Evolutionary conservation across 2,329 filamentous ascomycete species (phyloP), one percentile per base, ranked within the genome.

Genomic region (Trichoderma atroviride): DNA sequence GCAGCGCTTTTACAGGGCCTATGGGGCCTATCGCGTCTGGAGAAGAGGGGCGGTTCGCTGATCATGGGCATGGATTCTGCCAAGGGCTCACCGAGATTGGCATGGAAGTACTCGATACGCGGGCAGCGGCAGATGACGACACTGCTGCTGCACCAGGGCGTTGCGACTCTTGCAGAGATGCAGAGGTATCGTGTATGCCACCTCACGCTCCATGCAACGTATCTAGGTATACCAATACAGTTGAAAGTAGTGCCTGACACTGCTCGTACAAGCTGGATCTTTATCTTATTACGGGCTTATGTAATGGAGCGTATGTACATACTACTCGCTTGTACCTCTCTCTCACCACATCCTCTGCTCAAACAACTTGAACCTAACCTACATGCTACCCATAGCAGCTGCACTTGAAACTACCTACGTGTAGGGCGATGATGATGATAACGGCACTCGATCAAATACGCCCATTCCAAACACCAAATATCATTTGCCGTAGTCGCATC

Each of bases 31-130:
- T 33, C 29, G 55, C 47, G 16, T 58, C 52, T 56, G 50, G 57
- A 61, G 58, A 69, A 56, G 58, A 53, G 47, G 65, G 37, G 61
- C 50, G 33, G 61, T 64, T 64, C 50, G 61, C 40, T 56, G 35
- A 64, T 64, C 50, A 64, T 29, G 22, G 22, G 58, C 27, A 37
- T 47, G 60, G 31, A 37, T 27, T 24, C 10, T 53, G 16, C 60
- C 16, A 50, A 55, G 53, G 19, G 33, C 22, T 68, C 35, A 55
- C 50, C 31, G 66, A 60, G 66, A 68, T 35, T 68, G 66, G 57
- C 24, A 55, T 19, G 37, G 31, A 50, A 19, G 47, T 47, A 47
- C 43, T 47, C 43, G 43, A 47, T n/a, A 47, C 43, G 19, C 9
- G 19, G 19, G 43, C 43, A 47, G 19, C 19, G 47, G 47, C 22